These are phyloP conservation scores for Syzygium oleosum DNA, from an alignment of 345 rosid genomes.

Conservation along the genomic window DNA sequence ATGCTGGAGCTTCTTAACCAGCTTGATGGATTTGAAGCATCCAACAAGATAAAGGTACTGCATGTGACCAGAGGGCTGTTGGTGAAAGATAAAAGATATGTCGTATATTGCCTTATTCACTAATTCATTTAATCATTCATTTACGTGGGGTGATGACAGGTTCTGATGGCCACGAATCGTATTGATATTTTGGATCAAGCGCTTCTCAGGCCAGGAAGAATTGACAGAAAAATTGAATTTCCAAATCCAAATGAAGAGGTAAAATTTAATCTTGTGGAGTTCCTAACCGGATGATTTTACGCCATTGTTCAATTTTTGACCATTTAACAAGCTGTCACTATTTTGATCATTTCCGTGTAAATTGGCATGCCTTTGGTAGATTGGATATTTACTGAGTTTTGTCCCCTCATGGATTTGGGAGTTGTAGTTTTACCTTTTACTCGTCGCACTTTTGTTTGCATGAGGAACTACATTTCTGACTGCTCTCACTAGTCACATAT, in stretches of 20 bases:
- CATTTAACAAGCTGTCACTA: background rate
- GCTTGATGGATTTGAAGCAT: slow-evolving; percentile 97
- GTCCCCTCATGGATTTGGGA: background rate
- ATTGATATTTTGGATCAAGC: slow-evolving; percentile 98
- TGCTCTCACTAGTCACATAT: background rate
- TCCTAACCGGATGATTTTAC: background rate
- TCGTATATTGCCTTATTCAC: background rate
- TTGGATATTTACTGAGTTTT: background rate
- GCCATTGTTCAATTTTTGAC: background rate
- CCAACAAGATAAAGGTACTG: slow-evolving; percentile 94
- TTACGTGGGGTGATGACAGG: slow-evolving; percentile 29
- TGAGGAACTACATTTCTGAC: background rate
- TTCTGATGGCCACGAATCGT: slow-evolving; percentile 97
- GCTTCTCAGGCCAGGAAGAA: slow-evolving; percentile 95
- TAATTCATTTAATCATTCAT: background rate
- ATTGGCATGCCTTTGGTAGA: background rate
- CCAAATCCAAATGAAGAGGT: slow-evolving; percentile 99
- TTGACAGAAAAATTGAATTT: slow-evolving; percentile 96
- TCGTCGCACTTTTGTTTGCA: background rate
- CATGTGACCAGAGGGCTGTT: background rate
- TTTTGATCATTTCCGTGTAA: background rate
- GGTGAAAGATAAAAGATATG: background rate
- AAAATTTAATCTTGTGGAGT: background rate
- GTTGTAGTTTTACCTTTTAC: background rate
- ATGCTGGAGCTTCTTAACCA: slow-evolving; percentile 99